A percentile compares a stretch with the other conserved stretches of the same genome.
Conservation (phyloP, 169 alveolate species). For the Plasmodium chabaudi region DNA sequence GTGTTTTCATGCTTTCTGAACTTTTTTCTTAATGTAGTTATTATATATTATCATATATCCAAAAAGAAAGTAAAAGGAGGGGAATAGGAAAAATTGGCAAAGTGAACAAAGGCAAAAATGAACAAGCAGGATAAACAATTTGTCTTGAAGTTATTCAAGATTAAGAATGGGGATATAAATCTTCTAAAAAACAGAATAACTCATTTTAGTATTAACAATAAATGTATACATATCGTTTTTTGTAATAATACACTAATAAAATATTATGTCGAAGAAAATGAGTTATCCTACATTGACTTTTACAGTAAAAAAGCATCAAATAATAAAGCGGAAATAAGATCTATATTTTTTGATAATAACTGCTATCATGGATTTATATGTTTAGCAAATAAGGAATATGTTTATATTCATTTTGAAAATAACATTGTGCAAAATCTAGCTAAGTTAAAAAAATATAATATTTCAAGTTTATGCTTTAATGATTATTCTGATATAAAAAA, state of each 20-base stretch:
- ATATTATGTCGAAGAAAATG: constrained; percentile 69
- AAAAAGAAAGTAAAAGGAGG: no score
- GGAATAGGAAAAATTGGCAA: background rate
- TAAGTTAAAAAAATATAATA: constrained; percentile 67
- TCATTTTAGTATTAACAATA: constrained; percentile 68
- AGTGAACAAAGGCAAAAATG: constrained; percentile 15
- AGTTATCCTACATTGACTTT: constrained; percentile 60
- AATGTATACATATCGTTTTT: constrained; percentile 69
- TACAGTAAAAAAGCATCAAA: constrained; percentile 54
- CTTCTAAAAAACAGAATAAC: constrained; percentile 69
- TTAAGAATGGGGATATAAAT: constrained; percentile 69
- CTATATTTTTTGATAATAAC: constrained; percentile 66
- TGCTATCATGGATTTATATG: constrained; percentile 77
- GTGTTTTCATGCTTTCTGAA: no score
- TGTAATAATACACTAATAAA: constrained; percentile 61
- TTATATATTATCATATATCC: no score
- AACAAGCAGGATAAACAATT: constrained; percentile 57
- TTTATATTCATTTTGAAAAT: constrained; percentile 71
- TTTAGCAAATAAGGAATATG: constrained; percentile 73
- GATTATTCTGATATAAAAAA: constrained; percentile 39
- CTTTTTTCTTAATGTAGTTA: no score
- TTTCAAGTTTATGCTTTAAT: constrained; percentile 53
- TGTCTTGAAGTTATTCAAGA: constrained; percentile 52
- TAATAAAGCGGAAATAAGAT: constrained; percentile 74
- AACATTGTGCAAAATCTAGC: constrained; percentile 49